These are phyloP conservation scores for Senna siamea DNA, from an alignment of 306 rosid genomes.

Conservation along the genomic window DNA sequence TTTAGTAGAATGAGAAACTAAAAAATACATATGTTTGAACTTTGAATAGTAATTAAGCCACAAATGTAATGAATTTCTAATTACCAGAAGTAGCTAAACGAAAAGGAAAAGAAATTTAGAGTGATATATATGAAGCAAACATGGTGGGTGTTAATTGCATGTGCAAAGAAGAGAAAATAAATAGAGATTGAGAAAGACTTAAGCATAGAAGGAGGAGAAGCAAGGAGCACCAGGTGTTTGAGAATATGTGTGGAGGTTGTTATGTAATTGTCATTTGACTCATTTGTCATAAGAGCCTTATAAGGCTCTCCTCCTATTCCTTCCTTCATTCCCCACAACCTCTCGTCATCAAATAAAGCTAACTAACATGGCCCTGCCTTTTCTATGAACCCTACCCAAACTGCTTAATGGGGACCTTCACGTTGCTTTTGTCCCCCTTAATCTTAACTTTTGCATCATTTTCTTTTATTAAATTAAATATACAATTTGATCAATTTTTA, in stretches of 20 bases:
- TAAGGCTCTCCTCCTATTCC: too few relatives aligned
- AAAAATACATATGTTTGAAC: too few relatives aligned
- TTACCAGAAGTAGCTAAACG: too few relatives aligned
- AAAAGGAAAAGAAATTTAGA: too few relatives aligned
- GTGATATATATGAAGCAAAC: background rate
- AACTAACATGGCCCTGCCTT: conserved; percentile 48
- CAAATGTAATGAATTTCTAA: too few relatives aligned
- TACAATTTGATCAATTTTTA: too few relatives aligned
- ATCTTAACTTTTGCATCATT: background rate
- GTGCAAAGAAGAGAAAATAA: conserved; percentile 32
- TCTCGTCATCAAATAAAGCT: background rate
- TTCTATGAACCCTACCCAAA: conserved; percentile 27
- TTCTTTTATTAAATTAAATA: too few relatives aligned
- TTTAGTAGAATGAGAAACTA: too few relatives aligned
- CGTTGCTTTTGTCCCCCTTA: conserved; percentile 24
- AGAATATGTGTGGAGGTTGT: conserved; percentile 28
- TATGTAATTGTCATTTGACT: conserved; percentile 35
- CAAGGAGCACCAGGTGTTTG: conserved; percentile 28
- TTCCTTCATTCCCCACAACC: background rate
- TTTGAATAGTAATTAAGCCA: too few relatives aligned
- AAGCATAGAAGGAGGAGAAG: background rate
- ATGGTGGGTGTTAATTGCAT: conserved; percentile 34
- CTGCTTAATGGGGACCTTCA: conserved; percentile 43
- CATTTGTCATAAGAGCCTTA: too few relatives aligned
- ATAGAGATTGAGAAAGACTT: conserved; percentile 19